Conservation (phyloP, 345 rosid genomes). For the Conringia planisiliqua region DNA sequence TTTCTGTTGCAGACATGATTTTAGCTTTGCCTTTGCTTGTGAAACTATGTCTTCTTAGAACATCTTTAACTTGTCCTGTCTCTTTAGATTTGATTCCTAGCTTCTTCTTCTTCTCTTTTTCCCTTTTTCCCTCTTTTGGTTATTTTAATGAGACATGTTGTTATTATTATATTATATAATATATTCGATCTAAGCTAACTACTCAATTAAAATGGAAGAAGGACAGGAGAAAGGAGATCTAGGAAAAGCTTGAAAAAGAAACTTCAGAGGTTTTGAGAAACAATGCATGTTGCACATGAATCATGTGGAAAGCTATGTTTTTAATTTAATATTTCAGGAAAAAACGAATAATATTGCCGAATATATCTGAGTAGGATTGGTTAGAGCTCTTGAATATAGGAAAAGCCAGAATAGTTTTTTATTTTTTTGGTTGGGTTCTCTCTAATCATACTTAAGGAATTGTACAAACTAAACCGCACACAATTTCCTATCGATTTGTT, state of each 20-base stretch:
- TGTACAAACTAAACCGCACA: not conserved
- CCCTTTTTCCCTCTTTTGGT: not conserved
- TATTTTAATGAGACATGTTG: not conserved
- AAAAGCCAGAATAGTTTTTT: not conserved
- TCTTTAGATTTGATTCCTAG: conserved; percentile 30
- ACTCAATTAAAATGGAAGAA: not conserved
- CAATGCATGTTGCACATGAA: conserved; percentile 13
- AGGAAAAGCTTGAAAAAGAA: conserved; percentile 25
- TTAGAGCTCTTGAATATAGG: not conserved
- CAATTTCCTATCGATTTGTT: not conserved
- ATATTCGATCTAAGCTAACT: conserved; percentile 8
- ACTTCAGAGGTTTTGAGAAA: conserved; percentile 14
- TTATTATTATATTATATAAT: not conserved
- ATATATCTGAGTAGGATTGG: not conserved
- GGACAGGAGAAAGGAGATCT: conserved; percentile 1
- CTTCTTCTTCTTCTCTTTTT: conserved; percentile 13
- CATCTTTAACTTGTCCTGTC: conserved; percentile 24
- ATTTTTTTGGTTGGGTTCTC: not conserved
- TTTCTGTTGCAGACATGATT: conserved; percentile 31
- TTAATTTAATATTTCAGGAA: not conserved
- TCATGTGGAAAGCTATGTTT: not conserved
- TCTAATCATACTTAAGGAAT: not conserved
- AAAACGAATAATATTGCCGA: not conserved
- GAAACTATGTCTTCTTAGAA: conserved; percentile 24
- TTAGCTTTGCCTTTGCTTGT: conserved; percentile 38